Conservation (phyloP, 1,139 yeast genomes). For the Ogataea hybrid region DNA sequence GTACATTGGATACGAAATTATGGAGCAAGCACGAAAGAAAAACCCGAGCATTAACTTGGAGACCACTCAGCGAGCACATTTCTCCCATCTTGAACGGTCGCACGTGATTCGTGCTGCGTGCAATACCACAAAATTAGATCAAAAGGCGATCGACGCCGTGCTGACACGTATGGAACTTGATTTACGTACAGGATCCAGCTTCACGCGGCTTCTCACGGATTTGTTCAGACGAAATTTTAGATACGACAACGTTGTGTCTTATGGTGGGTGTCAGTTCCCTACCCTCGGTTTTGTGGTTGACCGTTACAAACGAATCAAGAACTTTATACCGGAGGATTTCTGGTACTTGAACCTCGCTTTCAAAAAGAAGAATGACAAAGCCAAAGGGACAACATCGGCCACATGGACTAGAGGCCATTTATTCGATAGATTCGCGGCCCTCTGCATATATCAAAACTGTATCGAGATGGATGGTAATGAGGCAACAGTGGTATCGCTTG, state of each 20-base stretch:
- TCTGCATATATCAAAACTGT: conserved; percentile 66
- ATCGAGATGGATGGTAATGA: conserved; percentile 38
- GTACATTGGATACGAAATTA: conserved; percentile 85
- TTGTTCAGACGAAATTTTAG: conserved; percentile 37
- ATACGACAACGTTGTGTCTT: conserved; percentile 49
- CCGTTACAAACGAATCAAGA: conserved; percentile 70
- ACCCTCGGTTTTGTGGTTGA: conserved; percentile 98
- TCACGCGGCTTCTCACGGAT: conserved; percentile 73
- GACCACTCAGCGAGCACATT: conserved; percentile 68
- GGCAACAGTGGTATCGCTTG: conserved; percentile 53
- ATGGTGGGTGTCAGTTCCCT: conserved; percentile 97
- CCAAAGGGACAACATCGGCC: conserved; percentile 39
- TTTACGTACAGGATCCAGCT: conserved; percentile 83
- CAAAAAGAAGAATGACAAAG: conserved; percentile 34
- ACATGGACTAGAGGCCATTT: conserved; percentile 69
- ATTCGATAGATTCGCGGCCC: conserved; percentile 69
- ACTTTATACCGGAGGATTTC: conserved; percentile 72
- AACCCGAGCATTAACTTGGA: conserved; percentile 48
- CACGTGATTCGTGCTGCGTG: conserved; percentile 78
- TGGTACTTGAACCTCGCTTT: conserved; percentile 68
- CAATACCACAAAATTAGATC: conserved; percentile 61
- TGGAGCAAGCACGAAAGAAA: conserved; percentile 58
- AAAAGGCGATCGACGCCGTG: conserved; percentile 78
- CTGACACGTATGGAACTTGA: conserved; percentile 84
- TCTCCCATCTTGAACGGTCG: conserved; percentile 78